Evolutionary conservation across 2,329 filamentous ascomycete species (phyloP).

Genomic region (Fusarium decemcellulare): DNA sequence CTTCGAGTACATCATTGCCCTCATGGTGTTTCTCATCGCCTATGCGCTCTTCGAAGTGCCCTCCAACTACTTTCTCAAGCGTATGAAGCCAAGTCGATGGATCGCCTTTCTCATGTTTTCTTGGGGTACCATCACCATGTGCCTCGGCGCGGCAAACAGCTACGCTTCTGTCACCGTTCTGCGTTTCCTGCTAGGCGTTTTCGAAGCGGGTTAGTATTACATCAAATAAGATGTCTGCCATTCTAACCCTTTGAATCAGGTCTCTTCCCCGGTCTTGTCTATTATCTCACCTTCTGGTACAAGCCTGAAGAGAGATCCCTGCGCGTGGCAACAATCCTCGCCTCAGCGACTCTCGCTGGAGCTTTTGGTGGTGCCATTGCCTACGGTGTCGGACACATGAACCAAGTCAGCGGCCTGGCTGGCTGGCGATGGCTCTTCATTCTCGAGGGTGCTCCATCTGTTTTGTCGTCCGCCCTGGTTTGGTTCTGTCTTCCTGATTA

Average conservation of each 20-base stretch:
- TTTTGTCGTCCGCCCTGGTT: conserved; percentile 70
- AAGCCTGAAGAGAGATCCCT: conserved; percentile 77
- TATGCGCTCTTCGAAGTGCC: conserved; percentile 71
- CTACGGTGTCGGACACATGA: conserved; percentile 78
- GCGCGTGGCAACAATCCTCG: conserved; percentile 75
- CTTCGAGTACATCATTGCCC: conserved; percentile 71
- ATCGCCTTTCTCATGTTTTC: conserved; percentile 50
- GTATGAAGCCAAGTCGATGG: conserved; percentile 63
- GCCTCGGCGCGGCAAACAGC: conserved; percentile 56
- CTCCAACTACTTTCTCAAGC: conserved; percentile 61
- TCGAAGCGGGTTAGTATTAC: conserved; percentile 45
- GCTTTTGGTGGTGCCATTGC: conserved; percentile 80
- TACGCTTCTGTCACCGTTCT: conserved; percentile 49
- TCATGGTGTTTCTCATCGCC: conserved; percentile 56
- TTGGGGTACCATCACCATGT: conserved; percentile 58
- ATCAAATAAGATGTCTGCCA: too few relatives aligned
- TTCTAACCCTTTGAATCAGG: conserved; percentile 56
- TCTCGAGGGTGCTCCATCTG: conserved; percentile 73
- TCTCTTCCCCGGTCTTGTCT: conserved; percentile 42
- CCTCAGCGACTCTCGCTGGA: conserved; percentile 76
- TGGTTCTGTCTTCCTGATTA: conserved; percentile 79
- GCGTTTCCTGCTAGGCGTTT: conserved; percentile 50
- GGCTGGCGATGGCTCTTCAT: conserved; percentile 78
- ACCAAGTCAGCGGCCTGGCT: conserved; percentile 69
- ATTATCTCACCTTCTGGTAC: conserved; percentile 77